Evolutionary conservation across 2,329 filamentous ascomycete species (phyloP).

Genomic region (Aspergillus ibericus): DNA sequence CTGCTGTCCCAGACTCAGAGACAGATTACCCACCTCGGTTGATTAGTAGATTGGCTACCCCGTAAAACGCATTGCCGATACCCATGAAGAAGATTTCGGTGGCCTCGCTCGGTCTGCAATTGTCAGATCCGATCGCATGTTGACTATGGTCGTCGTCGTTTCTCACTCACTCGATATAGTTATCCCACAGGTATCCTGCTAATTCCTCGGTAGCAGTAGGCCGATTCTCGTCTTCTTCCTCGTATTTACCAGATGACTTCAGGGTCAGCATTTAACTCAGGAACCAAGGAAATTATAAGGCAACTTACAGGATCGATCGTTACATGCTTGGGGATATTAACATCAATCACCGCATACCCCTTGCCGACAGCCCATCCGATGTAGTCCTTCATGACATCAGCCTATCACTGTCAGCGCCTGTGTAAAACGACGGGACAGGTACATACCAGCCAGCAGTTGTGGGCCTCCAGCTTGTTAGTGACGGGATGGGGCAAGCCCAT

Average conservation of each 20-base stretch:
- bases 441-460: constrained; percentile 86
- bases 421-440: constrained; percentile 14
- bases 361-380: constrained; percentile 79
- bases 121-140: not conserved
- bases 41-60: constrained; percentile 76
- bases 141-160: not conserved
- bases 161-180: constrained; percentile 74
- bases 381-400: constrained; percentile 77
- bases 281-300: no score
- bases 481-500: constrained; percentile 65
- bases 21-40: constrained; percentile 61
- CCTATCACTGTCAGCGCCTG: constrained; percentile 53
- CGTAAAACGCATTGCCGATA: constrained; percentile 83
- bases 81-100: constrained; percentile 83
- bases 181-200: constrained; percentile 90
- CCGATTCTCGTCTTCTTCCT: constrained; percentile 52
- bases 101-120: constrained; percentile 58
- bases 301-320: constrained; percentile 60
- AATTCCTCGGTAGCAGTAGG: constrained; percentile 66
- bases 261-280: constrained; percentile 24
- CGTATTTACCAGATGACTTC: constrained; percentile 35
- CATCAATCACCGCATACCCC: constrained; percentile 81
- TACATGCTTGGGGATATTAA: constrained; percentile 82
- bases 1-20: not conserved
- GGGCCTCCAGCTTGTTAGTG: constrained; percentile 73